Conservation (phyloP, 805 yeast species). For the Candida tallmaniae region DNA sequence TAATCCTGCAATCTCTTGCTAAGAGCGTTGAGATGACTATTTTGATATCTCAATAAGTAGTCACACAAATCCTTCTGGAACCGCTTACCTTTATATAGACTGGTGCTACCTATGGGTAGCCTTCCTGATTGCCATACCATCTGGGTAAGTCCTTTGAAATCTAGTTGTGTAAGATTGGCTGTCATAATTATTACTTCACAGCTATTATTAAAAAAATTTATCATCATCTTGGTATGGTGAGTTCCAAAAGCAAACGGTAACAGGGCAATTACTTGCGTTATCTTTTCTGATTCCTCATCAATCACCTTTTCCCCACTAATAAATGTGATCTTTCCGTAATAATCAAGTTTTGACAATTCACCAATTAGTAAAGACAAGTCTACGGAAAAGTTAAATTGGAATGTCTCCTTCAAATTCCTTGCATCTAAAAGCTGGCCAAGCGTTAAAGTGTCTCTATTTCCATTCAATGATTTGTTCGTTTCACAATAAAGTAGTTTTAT, state of each 20-base stretch:
- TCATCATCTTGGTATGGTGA: conserved; percentile 68
- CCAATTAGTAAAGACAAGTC: too few relatives aligned
- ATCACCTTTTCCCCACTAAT: conserved; percentile 23
- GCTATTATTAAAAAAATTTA: conserved; percentile 48
- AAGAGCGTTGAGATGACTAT: conserved; percentile 20
- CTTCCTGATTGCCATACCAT: conserved; percentile 62
- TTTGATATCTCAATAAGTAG: conserved; percentile 44
- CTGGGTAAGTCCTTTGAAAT: conserved; percentile 57
- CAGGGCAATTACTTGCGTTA: conserved; percentile 29
- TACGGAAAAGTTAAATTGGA: conserved; percentile 47
- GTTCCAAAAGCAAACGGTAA: conserved; percentile 32
- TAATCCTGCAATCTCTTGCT: conserved; percentile 23
- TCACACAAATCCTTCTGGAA: conserved; percentile 44
- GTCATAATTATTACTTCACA: conserved; percentile 55
- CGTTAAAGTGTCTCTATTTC: conserved; percentile 21
- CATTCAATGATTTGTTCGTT: conserved; percentile 11
- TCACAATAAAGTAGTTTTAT: conserved; percentile 21
- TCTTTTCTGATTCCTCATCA: conserved; percentile 11
- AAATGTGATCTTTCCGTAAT: conserved; percentile 25
- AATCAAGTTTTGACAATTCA: too few relatives aligned
- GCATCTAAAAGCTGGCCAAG: conserved; percentile 28
- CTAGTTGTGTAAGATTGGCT: conserved; percentile 52
- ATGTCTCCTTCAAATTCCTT: conserved; percentile 28
- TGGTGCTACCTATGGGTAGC: conserved; percentile 12
- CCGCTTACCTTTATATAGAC: conserved; percentile 9